Conservation (phyloP, 805 yeast genomes). For the Kodamaea sagamina region DNA sequence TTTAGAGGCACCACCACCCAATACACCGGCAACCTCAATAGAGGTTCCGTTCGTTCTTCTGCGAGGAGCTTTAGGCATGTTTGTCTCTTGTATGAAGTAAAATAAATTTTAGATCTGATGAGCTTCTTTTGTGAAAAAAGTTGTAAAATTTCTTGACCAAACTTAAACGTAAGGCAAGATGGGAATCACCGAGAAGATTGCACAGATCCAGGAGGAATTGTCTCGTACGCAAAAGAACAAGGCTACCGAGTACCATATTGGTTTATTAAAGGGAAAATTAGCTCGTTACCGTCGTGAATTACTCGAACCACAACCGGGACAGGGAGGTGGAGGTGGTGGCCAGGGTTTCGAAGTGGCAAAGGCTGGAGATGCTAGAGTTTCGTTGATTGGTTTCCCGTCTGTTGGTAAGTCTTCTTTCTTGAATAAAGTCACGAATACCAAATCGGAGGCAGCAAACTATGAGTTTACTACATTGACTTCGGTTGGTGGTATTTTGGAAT, state of each 20-base stretch:
- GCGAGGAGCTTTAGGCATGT: slow-evolving; percentile 21
- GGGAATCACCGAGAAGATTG: slow-evolving; percentile 63
- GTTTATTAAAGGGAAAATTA: slow-evolving; percentile 88
- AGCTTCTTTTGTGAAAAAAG: not conserved
- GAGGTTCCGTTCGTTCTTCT: slow-evolving; percentile 23
- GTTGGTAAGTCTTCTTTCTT: slow-evolving; percentile 94
- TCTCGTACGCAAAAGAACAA: slow-evolving; percentile 95
- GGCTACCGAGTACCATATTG: slow-evolving; percentile 97
- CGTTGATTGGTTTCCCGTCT: slow-evolving; percentile 94
- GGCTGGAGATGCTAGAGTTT: slow-evolving; percentile 95
- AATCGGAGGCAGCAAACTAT: slow-evolving; percentile 91
- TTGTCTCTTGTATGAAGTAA: not conserved
- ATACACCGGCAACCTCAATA: slow-evolving; percentile 29
- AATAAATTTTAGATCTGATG: slow-evolving; percentile 8
- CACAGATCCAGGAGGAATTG: slow-evolving; percentile 89
- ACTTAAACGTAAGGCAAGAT: slow-evolving; percentile 9
- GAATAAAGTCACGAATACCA: slow-evolving; percentile 87
- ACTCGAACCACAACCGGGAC: slow-evolving; percentile 83
- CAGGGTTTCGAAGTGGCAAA: slow-evolving; percentile 93
- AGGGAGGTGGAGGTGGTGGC: slow-evolving; percentile 71
- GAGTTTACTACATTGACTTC: slow-evolving; percentile 96
- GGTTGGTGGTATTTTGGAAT: slow-evolving; percentile 93
- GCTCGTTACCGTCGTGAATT: slow-evolving; percentile 91
- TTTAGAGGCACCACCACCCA: slow-evolving; percentile 47
- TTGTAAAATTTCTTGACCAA: not conserved